Evolutionary conservation across 2,329 filamentous ascomycete species (phyloP), one percentile per base, ranked within the genome.

Genomic region (Penicillium sp.): DNA sequence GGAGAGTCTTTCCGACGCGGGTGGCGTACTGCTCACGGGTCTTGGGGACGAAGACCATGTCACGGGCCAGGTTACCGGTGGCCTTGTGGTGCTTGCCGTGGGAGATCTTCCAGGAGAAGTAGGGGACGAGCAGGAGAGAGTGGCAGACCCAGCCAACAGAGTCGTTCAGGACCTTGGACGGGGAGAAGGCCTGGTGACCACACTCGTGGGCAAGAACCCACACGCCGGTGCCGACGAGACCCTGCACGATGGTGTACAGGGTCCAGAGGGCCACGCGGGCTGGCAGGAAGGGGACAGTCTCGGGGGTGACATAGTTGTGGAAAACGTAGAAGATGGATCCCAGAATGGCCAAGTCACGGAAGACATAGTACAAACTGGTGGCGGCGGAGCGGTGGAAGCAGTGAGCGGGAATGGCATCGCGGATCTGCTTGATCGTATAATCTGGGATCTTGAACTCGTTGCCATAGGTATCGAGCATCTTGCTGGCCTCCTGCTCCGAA

Each of bases 11-110:
- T 70, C 92, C 91, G 59, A 93, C 75, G 58, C 89, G 88, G 60
- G 82, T 83, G 65, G 92, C 91, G 71, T 90, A 93, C 73, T 89
- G 80, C 66, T 94, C 86, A 58, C 93, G 88, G 55, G 92, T 96
- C 79, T 91, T 91, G 60, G 94, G 94, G n/a, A 97, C 83, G 75
- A 97, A 97, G 63, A 97, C 94, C 94, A 99, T 99, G 79, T 99
- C 94, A 67, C 93, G 91, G 79, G 96, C 92, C 80, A 99, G 88
- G 83, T 99, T 86, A 69, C 93, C 94, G 39, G 94, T 99, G 64
- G 93, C 92, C 85, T 97, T 97, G 89, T 99, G 94, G 83, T 99
- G 94, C 86, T 96, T 96, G 82, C 91, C 90, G 81, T 99, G 94
- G 66, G 92, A 96, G 79, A 97, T 93, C 82, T 99, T 96, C 94